Evolutionary conservation across 202 grass and related monocot species (phyloP).

Genomic region (Carex arenaria): DNA sequence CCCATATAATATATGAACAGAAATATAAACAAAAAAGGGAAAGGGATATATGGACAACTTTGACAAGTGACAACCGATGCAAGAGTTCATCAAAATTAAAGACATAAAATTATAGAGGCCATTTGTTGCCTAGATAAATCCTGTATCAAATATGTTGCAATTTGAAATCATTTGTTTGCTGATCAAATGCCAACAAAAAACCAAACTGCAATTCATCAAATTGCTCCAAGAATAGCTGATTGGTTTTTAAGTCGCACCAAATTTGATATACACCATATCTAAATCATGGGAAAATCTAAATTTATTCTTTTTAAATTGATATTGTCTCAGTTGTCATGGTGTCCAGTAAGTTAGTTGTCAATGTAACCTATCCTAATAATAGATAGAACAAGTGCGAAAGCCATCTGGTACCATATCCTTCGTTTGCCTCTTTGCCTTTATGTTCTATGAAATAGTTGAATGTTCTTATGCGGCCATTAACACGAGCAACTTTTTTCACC

Average conservation of each 20-base stretch:
- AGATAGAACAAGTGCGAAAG: not conserved
- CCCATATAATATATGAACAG: not conserved
- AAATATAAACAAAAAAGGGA: not conserved
- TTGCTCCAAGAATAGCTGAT: not conserved
- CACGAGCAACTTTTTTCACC: constrained; percentile 7
- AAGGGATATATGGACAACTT: not conserved
- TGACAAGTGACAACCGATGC: too few species aligned
- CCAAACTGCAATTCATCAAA: not conserved
- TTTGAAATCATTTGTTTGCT: not conserved
- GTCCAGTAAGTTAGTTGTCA: not conserved
- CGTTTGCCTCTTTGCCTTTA: not conserved
- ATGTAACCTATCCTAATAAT: not conserved
- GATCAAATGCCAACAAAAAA: not conserved
- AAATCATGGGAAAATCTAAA: not conserved
- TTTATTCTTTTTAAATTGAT: not conserved
- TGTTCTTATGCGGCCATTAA: not conserved
- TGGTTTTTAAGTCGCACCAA: not conserved
- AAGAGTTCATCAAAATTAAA: not conserved
- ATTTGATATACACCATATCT: not conserved
- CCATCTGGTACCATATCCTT: not conserved
- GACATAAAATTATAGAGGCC: not conserved
- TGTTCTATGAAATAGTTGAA: not conserved
- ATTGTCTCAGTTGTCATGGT: not conserved
- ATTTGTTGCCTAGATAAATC: not conserved
- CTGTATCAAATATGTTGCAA: not conserved